Evolutionary conservation across 148 eudicot genomes (phyloP), one percentile per base, ranked within the genome.

Genomic region (Fagopyrum tataricum): DNA sequence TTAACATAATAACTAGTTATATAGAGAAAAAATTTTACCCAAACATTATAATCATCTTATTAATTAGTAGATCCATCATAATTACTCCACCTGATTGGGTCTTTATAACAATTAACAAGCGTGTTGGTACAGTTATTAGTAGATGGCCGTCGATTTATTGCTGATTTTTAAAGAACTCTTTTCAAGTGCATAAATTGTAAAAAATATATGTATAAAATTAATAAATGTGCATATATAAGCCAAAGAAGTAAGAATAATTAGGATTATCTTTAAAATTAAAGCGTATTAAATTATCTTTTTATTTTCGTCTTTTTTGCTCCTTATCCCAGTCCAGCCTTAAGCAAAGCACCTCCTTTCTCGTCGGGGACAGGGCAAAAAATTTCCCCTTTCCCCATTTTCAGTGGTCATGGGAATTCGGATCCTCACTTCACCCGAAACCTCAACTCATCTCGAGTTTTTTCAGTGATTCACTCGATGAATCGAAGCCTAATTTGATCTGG

Each of bases 301-400:
- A 55, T 55, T 11, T 6, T 20, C 61, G 61, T 55, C 61, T 55
- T 55, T 46, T 10, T 53, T 55, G 12, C 10, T 15, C 8, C 0
- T 5, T 20, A 10, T 21, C 23, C 2, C 61, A 55, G 21, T 55
- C 18, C 69, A 64, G 18, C 43, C 69, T 15, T 64, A 64, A 37
- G 69, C 43, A 39, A 64, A 64, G 69, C 69, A 64, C 69, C 69
- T 64, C 14, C 69, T 37, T 64, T 14, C 59, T 53, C 18, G n/a
- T 53, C 18, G 23, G n/a, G 59, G 20, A 23, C 59, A 18, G 52
- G 37, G 37, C 37, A 31, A 31, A 31, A 31, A 31, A 10, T 53
- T 53, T 7, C 23, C 23, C 23, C 23, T 5, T 53, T 53, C 20
- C 31, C 62, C 62, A 56, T 56, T 56, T 21, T 20, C 62, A 56